A percentile compares a stretch with the other conserved stretches of the same genome.
These are phyloP conservation scores for Wickerhamomyces alni DNA, from an alignment of 805 yeast species.

Conservation along the genomic window DNA sequence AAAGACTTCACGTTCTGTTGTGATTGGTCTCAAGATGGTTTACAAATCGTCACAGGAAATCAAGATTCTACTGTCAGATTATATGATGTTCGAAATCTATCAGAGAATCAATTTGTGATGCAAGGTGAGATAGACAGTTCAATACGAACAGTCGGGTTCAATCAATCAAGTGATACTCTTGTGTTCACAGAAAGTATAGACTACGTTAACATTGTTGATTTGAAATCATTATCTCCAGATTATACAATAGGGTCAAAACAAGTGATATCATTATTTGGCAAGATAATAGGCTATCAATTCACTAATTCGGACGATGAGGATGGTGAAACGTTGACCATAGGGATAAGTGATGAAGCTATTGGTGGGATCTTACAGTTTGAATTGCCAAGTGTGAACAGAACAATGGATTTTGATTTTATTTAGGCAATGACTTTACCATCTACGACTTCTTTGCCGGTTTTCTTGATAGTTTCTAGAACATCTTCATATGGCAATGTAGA, in stretches of 20 bases:
- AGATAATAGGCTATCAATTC: slow-evolving; percentile 50
- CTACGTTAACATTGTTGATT: slow-evolving; percentile 44
- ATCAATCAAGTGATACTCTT: slow-evolving; percentile 37
- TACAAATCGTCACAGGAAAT: slow-evolving; percentile 46
- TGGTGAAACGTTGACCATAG: slow-evolving; percentile 46
- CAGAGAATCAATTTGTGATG: slow-evolving; percentile 24
- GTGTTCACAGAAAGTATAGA: slow-evolving; percentile 57
- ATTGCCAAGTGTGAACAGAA: slow-evolving; percentile 28
- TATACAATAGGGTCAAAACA: slow-evolving; percentile 30
- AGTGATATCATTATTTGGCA: slow-evolving; percentile 49
- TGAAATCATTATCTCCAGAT: slow-evolving; percentile 20
- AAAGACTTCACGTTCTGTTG: slow-evolving; percentile 53
- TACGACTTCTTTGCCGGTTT: slow-evolving; percentile 84
- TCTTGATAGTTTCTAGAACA: slow-evolving; percentile 73
- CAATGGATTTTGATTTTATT: slow-evolving; percentile 35
- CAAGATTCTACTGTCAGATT: slow-evolving; percentile 54
- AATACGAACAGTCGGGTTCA: slow-evolving; percentile 47
- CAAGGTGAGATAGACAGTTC: slow-evolving; percentile 38
- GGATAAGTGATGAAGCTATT: slow-evolving; percentile 46
- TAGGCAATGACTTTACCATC: slow-evolving; percentile 47
- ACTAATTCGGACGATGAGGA: slow-evolving; percentile 31
- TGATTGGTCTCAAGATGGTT: slow-evolving; percentile 46
- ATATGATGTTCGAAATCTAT: slow-evolving; percentile 40
- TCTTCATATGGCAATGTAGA: slow-evolving; percentile 65
- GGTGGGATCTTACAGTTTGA: slow-evolving; percentile 53